phyloP scores from a whole-genome alignment of 495 filamentous ascomycete genomes.

The Cladorrhinum samala region DNA sequence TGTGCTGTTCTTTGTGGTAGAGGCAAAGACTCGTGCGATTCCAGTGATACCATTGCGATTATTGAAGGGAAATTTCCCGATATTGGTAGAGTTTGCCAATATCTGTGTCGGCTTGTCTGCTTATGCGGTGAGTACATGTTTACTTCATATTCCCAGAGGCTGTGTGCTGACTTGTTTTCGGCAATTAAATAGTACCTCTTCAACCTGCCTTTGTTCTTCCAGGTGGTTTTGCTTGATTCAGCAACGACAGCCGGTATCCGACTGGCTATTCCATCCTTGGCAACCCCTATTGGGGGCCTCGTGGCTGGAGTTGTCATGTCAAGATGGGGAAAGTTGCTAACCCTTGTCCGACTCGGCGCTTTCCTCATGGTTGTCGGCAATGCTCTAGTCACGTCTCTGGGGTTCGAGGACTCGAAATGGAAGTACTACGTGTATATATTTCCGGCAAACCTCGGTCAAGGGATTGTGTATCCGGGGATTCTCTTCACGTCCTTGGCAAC shows the following conservation, averaged over 20 bases:
- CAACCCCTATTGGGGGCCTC: constrained; percentile 55
- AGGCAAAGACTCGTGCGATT: constrained; percentile 52
- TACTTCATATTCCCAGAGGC: too few species aligned
- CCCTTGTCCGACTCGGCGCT: constrained; percentile 50
- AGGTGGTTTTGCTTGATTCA: constrained; percentile 56
- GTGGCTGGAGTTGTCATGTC: constrained; percentile 60
- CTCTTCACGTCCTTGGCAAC: constrained; percentile 58
- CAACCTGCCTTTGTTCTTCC: constrained; percentile 58
- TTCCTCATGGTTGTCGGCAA: constrained; percentile 57
- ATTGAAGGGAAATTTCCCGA: constrained; percentile 46
- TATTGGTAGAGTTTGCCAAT: constrained; percentile 53
- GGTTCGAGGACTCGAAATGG: constrained; percentile 54
- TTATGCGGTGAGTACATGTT: constrained; percentile 48
- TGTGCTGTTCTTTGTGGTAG: constrained; percentile 45
- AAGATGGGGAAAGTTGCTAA: constrained; percentile 52
- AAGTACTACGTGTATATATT: constrained; percentile 60
- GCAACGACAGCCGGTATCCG: constrained; percentile 54
- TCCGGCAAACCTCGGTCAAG: constrained; percentile 58
- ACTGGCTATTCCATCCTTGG: constrained; percentile 55
- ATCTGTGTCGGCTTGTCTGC: constrained; percentile 56
- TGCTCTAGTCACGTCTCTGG: constrained; percentile 45
- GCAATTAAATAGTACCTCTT: constrained; percentile 55
- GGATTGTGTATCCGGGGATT: constrained; percentile 57
- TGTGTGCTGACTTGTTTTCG: neutral
- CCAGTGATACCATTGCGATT: constrained; percentile 56